phyloP scores from a whole-genome alignment of 176 grass and related monocot species.

The Ensete glaucum region DNA sequence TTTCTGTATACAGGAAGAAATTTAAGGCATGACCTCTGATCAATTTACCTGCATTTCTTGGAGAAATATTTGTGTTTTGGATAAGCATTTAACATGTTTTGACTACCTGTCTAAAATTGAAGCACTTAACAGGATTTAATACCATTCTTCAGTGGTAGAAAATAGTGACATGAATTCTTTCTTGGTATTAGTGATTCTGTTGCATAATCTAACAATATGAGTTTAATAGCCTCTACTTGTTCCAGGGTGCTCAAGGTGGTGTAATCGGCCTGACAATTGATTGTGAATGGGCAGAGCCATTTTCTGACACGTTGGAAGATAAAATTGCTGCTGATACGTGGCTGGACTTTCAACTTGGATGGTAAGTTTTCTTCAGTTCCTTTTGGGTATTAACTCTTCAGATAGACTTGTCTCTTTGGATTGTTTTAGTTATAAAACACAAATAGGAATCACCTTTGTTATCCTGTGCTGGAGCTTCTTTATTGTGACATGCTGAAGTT shows the following conservation, averaged over 20 bases:
- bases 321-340: slow-evolving; percentile 57
- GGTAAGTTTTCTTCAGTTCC: slow-evolving; percentile 32
- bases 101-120: slow-evolving; percentile 6
- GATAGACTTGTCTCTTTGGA: too few species aligned
- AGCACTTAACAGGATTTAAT: too few species aligned
- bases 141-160: too few species aligned
- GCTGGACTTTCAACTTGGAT: slow-evolving; percentile 93
- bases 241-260: slow-evolving; percentile 74
- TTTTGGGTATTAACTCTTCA: background rate
- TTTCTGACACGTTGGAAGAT: slow-evolving; percentile 72
- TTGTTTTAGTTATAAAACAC: background rate
- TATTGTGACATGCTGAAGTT: background rate
- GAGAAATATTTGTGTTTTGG: slow-evolving; percentile 9
- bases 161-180: too few species aligned
- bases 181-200: too few species aligned
- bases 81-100: slow-evolving; percentile 1
- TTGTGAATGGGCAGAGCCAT: slow-evolving; percentile 95
- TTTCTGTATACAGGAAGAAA: slow-evolving; percentile 77
- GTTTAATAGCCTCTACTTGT: background rate
- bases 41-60: background rate
- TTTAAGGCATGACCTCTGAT: slow-evolving; percentile 48
- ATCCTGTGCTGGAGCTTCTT: too few species aligned
- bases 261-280: slow-evolving; percentile 80
- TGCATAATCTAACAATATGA: background rate
- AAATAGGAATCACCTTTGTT: background rate